Conservation (phyloP, 495 filamentous ascomycete genomes). For the Tuber magnatum region DNA sequence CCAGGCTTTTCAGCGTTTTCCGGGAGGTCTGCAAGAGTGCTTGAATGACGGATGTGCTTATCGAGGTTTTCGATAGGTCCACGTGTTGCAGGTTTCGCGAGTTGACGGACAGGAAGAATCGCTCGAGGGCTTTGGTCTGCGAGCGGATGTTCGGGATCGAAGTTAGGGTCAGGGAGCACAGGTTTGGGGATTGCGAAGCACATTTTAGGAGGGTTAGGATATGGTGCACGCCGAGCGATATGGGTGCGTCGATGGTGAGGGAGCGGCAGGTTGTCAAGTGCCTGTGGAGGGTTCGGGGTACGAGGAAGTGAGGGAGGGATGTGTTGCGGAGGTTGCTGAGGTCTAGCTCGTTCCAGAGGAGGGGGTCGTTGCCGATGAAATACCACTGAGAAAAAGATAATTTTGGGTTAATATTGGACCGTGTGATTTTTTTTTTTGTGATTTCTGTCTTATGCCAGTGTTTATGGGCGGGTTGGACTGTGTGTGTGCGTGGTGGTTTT, state of each 20-base stretch:
- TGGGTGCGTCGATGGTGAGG: conserved; percentile 28
- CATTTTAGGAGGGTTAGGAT: conserved; percentile 22
- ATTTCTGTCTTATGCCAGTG: conserved; percentile 8
- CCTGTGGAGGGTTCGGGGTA: conserved; percentile 15
- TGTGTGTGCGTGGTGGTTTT: conserved; percentile 1
- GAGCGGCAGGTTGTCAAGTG: conserved; percentile 18
- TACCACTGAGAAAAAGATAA: conserved; percentile 25
- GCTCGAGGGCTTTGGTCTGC: conserved; percentile 17
- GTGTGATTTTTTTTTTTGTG: neutral
- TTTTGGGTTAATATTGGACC: neutral
- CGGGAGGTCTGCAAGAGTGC: conserved; percentile 31
- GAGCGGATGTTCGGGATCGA: conserved; percentile 21
- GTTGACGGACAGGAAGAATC: conserved; percentile 26
- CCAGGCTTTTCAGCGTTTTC: conserved; percentile 19
- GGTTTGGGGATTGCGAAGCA: conserved; percentile 15
- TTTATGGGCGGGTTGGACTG: neutral
- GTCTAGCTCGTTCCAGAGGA: conserved; percentile 31
- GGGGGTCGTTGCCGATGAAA: conserved; percentile 27
- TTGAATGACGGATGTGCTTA: conserved; percentile 27
- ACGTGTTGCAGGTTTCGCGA: conserved; percentile 24
- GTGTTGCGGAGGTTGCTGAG: conserved; percentile 26
- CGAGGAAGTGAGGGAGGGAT: conserved; percentile 17
- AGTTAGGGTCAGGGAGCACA: conserved; percentile 18
- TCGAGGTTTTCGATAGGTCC: conserved; percentile 26
- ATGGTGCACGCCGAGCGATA: conserved; percentile 9